phyloP scores from a whole-genome alignment of 2,329 filamentous ascomycete genomes.

The Talaromyces islandicus region DNA sequence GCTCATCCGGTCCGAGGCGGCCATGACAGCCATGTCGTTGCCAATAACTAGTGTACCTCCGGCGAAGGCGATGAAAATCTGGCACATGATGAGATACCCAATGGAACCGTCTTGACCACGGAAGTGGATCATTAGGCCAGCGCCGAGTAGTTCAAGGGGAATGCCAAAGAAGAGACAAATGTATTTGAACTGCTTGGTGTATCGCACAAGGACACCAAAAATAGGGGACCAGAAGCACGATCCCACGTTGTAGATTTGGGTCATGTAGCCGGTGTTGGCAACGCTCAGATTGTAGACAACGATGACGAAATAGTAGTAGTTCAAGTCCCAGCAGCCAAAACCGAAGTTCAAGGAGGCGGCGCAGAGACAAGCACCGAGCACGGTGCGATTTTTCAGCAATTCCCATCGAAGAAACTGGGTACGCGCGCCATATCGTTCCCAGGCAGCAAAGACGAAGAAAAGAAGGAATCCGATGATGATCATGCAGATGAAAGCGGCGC shows the following conservation, averaged over 20 bases:
- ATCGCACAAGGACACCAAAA: constrained; percentile 45
- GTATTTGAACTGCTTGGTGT: constrained; percentile 48
- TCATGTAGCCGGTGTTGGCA: constrained; percentile 41
- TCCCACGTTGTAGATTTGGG: constrained; percentile 50
- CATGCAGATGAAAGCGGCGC: constrained; percentile 46
- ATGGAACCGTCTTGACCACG: constrained; percentile 44
- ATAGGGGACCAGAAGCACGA: constrained; percentile 47
- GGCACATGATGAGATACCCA: constrained; percentile 49
- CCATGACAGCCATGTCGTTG: constrained; percentile 54
- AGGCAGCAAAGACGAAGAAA: constrained; percentile 49
- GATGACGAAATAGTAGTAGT: constrained; percentile 50
- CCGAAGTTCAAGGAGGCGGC: constrained; percentile 43
- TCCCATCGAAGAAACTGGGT: constrained; percentile 51
- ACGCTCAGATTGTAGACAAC: constrained; percentile 45
- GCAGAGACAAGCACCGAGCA: constrained; percentile 48
- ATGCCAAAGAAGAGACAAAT: constrained; percentile 46
- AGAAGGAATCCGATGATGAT: constrained; percentile 49
- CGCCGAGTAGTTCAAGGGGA: constrained; percentile 47
- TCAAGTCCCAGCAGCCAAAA: constrained; percentile 50
- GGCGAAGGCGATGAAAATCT: constrained; percentile 51
- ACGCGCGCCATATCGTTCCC: constrained; percentile 49
- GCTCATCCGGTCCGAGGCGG: constrained; percentile 49
- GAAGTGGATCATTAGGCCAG: constrained; percentile 53
- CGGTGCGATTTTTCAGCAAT: constrained; percentile 45
- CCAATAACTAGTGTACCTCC: constrained; percentile 51